A percentile compares a stretch with the other conserved stretches of the same genome.
These are phyloP conservation scores for Encephalitozoon intestinalis DNA, from an alignment of 371 early-diverging fungal species.

Conservation along the genomic window DNA sequence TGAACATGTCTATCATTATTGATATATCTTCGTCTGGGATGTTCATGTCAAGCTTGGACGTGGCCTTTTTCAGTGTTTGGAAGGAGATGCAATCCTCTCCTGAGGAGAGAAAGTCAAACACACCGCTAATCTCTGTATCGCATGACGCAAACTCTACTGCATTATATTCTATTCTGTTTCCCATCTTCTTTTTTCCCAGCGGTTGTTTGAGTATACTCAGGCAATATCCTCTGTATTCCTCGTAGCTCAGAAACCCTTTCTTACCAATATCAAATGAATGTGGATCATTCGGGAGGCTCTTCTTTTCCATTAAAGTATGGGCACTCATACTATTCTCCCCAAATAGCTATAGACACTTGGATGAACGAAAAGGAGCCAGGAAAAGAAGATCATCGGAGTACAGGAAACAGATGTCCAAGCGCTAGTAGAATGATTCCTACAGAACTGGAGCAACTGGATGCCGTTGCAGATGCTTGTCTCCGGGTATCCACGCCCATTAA, in stretches of 20 bases:
- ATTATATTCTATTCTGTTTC: not conserved
- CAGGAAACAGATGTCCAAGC: not conserved
- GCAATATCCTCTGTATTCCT: slow-evolving; percentile 9
- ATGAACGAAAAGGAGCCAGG: not conserved
- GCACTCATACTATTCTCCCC: not conserved
- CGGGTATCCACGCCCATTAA: not conserved
- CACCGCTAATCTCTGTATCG: not conserved
- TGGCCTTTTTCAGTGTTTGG: not conserved
- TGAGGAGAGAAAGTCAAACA: slow-evolving; percentile 4
- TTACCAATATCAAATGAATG: slow-evolving; percentile 22
- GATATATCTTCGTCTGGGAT: not conserved
- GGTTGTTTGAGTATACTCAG: not conserved
- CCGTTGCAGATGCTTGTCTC: not conserved
- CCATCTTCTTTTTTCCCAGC: not conserved
- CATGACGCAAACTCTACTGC: not conserved
- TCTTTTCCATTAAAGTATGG: not conserved
- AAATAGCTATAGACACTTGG: not conserved
- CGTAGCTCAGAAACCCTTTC: slow-evolving; percentile 16
- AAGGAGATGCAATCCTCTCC: not conserved
- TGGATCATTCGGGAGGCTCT: not conserved
- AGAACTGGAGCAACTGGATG: not conserved
- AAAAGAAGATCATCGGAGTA: not conserved
- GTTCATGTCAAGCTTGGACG: not conserved
- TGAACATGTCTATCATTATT: not conserved
- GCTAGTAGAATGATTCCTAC: not conserved